Evolutionary conservation across 2,329 filamentous ascomycete genomes (phyloP), one percentile per base, ranked within the genome.

Genomic region (Plectosphaerella cucumerina): DNA sequence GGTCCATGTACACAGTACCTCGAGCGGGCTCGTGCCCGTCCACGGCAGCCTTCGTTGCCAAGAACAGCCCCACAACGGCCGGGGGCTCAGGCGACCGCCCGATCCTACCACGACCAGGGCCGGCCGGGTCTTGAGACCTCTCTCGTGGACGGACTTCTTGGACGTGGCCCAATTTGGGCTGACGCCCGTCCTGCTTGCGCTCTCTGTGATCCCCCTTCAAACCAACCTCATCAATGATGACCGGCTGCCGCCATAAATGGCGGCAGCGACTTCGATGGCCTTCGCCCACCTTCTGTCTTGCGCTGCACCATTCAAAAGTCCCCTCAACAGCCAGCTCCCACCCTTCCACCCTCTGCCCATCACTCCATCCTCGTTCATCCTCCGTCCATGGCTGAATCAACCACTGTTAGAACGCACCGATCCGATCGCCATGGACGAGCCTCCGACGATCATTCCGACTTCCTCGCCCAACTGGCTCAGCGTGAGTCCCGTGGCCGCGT

Each of bases 1-100:
- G 14, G 45, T 22, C 42, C 15, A 53, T 34, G 53, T 55, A 55
- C 47, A 35, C 10, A 44, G 48, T 51, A 55, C 53, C 51, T 55
- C 31, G 12, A 12, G 39, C 23, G 18, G 39, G 23, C n/a, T 33
- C 35, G 10, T 23, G 17, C 31, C 23, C 34, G 17, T 21, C 45
- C 33, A 21, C 22, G 14, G 45, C 18, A 26, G 23, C 23, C 23
- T 26, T 26, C 9, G 11, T 15, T 47, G 5, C 34, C 5, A 20
- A 18, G 17, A 21, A 6, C 31, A 33, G 44, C 26, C 31, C 44
- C 9, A 26, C 9, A 26, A 26, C 23, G 9, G 23, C 23, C 23
- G 23, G 23, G 23, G 9, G 5, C 9, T 26, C 23, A 26, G 23
- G 23, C 23, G 5, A 26, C 23, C 23, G 23, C 23, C 23, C 23